phyloP scores from a whole-genome alignment of 805 yeast genomes.

The Zygotorulaspora danielsina region DNA sequence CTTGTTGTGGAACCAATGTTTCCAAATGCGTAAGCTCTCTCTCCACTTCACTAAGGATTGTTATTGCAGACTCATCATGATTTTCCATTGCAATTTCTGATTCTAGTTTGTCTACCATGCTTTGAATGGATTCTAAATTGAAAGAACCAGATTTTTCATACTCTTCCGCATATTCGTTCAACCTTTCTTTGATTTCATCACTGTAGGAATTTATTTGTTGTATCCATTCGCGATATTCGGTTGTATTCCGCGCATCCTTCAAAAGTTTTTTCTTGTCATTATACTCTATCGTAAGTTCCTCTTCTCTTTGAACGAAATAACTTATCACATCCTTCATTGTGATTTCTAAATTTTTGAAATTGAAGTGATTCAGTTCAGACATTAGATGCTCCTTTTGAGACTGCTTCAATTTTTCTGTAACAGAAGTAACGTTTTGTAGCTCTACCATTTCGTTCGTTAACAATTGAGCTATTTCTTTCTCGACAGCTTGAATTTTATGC shows the following conservation, averaged over 20 bases:
- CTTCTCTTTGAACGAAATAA: conserved; percentile 32
- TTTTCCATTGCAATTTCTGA: conserved; percentile 42
- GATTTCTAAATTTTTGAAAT: conserved; percentile 38
- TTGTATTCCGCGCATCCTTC: conserved; percentile 27
- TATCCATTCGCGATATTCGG: conserved; percentile 28
- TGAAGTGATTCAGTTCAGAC: conserved; percentile 34
- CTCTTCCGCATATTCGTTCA: conserved; percentile 41
- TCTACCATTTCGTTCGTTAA: conserved; percentile 23
- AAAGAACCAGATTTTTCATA: conserved; percentile 38
- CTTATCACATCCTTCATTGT: conserved; percentile 33
- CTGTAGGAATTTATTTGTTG: conserved; percentile 35
- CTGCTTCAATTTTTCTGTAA: conserved; percentile 27
- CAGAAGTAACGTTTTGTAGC: conserved; percentile 21
- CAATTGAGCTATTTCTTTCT: conserved; percentile 26
- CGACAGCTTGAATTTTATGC: conserved; percentile 36
- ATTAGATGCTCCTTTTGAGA: conserved; percentile 27
- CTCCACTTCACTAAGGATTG: conserved; percentile 32
- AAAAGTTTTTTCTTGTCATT: conserved; percentile 31
- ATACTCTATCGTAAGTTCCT: conserved; percentile 25
- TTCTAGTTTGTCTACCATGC: conserved; percentile 42
- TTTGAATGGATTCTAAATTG: conserved; percentile 38
- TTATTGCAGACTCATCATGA: conserved; percentile 39
- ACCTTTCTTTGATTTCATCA: conserved; percentile 37
- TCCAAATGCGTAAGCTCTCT: conserved; percentile 23
- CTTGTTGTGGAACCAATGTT: conserved; percentile 22